Base-by-base conservation (phyloP, 2,329 filamentous ascomycete genomes). In the Colletotrichum sp. region DNA sequence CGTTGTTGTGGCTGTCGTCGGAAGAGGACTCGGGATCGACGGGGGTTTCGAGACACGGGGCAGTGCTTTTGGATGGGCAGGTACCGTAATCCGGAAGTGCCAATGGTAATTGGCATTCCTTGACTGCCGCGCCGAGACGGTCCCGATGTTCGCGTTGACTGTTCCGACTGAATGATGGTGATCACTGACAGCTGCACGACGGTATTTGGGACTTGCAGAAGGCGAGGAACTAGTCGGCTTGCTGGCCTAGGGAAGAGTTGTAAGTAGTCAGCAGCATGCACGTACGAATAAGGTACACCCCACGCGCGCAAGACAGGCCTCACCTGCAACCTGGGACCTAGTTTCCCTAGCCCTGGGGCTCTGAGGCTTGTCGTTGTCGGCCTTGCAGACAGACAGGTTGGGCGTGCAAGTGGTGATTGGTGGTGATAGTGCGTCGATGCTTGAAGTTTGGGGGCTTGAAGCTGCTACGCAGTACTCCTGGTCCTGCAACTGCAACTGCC, bases 401-500 rank as follows among this genome's bases (percentile, higher is more conserved):
- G 59, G n/a, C 28, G 26, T 32, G 72, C 57, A 16, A 32, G 16
- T 64, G 71, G 34, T 44, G 36, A 10, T 64, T 67, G 68, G n/a
- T 26, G 39, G 36, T 75, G 60, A 34, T 59, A 59, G 24, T 59
- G 28, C 30, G 30, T 32, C n/a, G 16, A 63, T 63, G 55, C 48
- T 68, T 44, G 44, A 63, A 28, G 55, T 68, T 63, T 44, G 36
- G 48, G 24, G 57, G n/a, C 34, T 52, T 63, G 68, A 39, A 62
- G 68, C 18, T 60, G 32, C 52, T n/a, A 26, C 32, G 18, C n/a
- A 34, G 30, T 71, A 72, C 67, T 75, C 39, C 68, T 77, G 71
- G 48, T 62, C 69, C 68, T 69, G 71, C 32, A 59, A 67, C 52
- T 71, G 75, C 67, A 77, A 57, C 68, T 77, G 71, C 59, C 65